Base-by-base conservation (phyloP, 2,329 filamentous ascomycete species). In the Exophiala spinifera region DNA sequence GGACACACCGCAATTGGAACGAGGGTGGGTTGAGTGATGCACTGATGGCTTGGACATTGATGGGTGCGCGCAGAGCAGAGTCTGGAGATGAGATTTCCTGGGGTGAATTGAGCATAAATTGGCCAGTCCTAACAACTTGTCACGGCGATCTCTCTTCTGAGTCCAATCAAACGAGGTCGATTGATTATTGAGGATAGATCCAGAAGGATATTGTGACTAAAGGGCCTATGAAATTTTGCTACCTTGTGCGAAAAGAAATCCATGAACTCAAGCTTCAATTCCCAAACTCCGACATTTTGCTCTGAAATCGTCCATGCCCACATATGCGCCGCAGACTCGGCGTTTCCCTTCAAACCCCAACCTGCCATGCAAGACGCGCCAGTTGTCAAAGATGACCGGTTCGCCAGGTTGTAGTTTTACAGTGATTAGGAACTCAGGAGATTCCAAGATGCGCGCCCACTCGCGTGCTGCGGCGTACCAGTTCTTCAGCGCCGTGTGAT, bases 381-480 rank as follows among this genome's bases (percentile, higher is more conserved):
- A 96, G 67, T 99, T 97, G 68, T 99, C 89, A 70, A 99, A 96
- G 44, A 97, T 88, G 53, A 96, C 66, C 4, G 90, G 80, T 49
- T 77, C 83, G 1, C 94, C 94, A 0, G 94, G 92, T 64, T 80
- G 73, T 51, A 99, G 75, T 70, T 95, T 87, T 60, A 87, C 85
- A 86, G 88, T 88, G 66, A 88, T 91, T 69, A 94, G 82, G 60
- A 83, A 81, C 49, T 82, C 75, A 50, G 77, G 69, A 47, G 83
- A 79, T 64, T 77, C 84, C 51, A 97, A 66, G 23, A 96, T 82
- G 20, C 77, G 72, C 59, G 89, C 78, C 78, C 86, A 97, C 64
- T 83, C 84, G 48, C 82, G 77, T 13, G 91, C 91, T 0, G 92
- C 91, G 17, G 75, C 70, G 68, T 96, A 97, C 91, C 92, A 97